A percentile compares a stretch with the other conserved stretches of the same genome.
These are phyloP conservation scores for Rhizopogon rudus DNA, from an alignment of 768 basidiomycete species.

Conservation along the genomic window DNA sequence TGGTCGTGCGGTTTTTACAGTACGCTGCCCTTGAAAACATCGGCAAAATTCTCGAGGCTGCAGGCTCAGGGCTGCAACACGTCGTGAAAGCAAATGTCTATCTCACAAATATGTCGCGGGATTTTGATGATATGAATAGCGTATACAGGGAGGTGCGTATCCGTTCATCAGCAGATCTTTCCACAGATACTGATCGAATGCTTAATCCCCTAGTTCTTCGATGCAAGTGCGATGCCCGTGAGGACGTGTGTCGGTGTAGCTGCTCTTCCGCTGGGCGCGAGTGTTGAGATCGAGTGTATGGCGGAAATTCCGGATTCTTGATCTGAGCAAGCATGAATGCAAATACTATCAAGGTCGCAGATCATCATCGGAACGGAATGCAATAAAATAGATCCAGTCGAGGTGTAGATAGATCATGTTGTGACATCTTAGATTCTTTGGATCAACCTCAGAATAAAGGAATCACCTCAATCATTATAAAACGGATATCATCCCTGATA, in stretches of 20 bases:
- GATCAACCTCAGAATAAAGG: too few species aligned
- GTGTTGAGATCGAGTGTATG: constrained; percentile 59
- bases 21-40: constrained; percentile 35
- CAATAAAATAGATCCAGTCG: too few species aligned
- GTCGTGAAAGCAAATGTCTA: constrained; percentile 39
- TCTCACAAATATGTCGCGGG: constrained; percentile 30
- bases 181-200: not conserved
- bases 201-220: constrained; percentile 38
- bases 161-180: not conserved
- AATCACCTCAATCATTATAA: too few species aligned
- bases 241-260: constrained; percentile 57
- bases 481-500: too few species aligned
- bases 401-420: too few species aligned
- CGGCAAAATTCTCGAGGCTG: constrained; percentile 29
- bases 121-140: constrained; percentile 35
- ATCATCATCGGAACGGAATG: not conserved
- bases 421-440: too few species aligned
- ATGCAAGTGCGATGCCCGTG: constrained; percentile 41
- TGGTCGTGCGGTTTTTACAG: constrained; percentile 14
- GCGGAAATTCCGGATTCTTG: constrained; percentile 29
- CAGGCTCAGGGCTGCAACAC: constrained; percentile 32
- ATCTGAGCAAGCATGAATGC: not conserved
- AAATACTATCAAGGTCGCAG: not conserved
- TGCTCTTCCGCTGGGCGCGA: constrained; percentile 45
- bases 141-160: constrained; percentile 29